Conservation (phyloP, 768 basidiomycete species). For the Tulasnella calospora region DNA sequence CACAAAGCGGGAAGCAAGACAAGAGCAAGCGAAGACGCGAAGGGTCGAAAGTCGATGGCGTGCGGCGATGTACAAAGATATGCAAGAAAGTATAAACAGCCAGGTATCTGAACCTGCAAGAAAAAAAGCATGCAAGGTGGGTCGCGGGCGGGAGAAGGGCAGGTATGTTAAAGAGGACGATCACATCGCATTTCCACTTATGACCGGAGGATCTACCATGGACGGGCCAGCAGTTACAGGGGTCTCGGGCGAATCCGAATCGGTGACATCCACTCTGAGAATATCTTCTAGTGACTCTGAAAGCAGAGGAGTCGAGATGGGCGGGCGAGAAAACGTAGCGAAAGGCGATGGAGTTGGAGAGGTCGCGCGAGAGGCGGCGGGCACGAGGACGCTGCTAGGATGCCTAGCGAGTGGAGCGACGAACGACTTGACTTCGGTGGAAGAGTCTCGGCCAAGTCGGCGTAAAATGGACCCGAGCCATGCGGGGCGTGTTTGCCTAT, state of each 20-base stretch:
- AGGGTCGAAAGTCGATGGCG: constrained; percentile 13
- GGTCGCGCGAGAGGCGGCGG: neutral
- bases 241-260: neutral
- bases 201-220: neutral
- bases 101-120: neutral
- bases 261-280: constrained; percentile 5
- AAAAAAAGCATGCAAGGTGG: neutral
- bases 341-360: constrained; percentile 18
- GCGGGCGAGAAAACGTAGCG: constrained; percentile 27
- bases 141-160: neutral
- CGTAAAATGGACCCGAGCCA: constrained; percentile 21
- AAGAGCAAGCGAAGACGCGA: neutral
- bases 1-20: neutral
- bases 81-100: constrained; percentile 18
- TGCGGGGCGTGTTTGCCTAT: constrained; percentile 15
- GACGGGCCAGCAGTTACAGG: neutral
- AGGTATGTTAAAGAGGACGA: neutral
- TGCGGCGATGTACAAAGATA: constrained; percentile 9
- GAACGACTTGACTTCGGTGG: constrained; percentile 27
- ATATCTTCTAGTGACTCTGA: constrained; percentile 21
- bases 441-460: constrained; percentile 22
- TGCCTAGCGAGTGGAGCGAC: constrained; percentile 17
- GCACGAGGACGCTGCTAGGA: constrained; percentile 13
- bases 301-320: constrained; percentile 10
- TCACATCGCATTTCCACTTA: neutral